Conservation (phyloP, 164 flowering plant species). For the Vitis cinerea region DNA sequence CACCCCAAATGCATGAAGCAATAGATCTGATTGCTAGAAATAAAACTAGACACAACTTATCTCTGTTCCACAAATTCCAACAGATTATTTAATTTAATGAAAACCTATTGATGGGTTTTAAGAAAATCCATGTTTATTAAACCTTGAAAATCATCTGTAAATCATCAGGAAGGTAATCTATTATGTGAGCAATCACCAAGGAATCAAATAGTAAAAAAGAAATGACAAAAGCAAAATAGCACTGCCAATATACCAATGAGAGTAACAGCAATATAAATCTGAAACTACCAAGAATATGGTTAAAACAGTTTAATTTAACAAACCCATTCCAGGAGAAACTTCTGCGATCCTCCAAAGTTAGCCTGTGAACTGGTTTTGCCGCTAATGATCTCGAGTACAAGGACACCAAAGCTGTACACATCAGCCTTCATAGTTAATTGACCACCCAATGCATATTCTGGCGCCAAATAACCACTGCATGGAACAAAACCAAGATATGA, state of each 20-base stretch:
- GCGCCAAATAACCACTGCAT: slow-evolving; percentile 86
- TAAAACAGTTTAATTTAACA: slow-evolving; percentile 5
- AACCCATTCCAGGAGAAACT: slow-evolving; percentile 67
- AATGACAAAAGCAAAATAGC: neutral
- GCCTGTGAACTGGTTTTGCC: slow-evolving; percentile 60
- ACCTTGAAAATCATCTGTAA: no score
- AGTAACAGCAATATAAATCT: neutral
- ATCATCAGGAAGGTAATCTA: no score
- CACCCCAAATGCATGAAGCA: neutral
- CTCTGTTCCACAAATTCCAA: neutral
- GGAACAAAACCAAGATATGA: neutral
- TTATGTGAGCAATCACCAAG: no score
- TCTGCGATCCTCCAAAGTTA: slow-evolving; percentile 45
- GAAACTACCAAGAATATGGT: no score
- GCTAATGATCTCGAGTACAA: slow-evolving; percentile 65
- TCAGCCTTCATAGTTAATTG: slow-evolving; percentile 82
- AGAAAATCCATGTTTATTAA: no score
- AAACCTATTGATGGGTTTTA: no score
- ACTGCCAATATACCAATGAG: neutral
- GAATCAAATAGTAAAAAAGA: neutral
- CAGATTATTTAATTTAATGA: neutral
- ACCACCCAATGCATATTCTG: slow-evolving; percentile 80
- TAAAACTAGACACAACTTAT: neutral
- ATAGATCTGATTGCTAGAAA: neutral
- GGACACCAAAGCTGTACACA: slow-evolving; percentile 80